Evolutionary conservation across 73 alveolate species (phyloP).

Genomic region (Blepharisma japonicum): DNA sequence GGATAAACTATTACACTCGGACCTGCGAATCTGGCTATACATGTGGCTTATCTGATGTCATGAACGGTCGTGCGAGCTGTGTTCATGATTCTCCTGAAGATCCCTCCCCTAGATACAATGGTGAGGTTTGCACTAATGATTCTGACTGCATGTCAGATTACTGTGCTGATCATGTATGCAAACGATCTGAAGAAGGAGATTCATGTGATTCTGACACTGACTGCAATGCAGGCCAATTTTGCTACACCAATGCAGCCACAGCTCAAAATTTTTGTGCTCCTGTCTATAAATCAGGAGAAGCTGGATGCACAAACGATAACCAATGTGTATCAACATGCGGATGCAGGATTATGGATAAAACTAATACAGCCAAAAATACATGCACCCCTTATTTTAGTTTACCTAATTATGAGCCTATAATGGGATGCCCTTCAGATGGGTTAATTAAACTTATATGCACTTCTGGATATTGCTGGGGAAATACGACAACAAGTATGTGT

Average conservation of each 20-base stretch:
- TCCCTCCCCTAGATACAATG: not conserved
- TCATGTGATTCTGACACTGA: not conserved
- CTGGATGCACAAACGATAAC: not conserved
- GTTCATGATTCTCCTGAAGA: too few species aligned
- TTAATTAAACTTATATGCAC: not conserved
- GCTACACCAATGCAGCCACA: not conserved
- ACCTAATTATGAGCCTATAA: not conserved
- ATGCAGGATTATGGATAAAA: not conserved
- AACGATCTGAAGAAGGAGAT: conserved; percentile 16
- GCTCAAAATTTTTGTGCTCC: not conserved
- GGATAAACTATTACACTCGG: too few species aligned
- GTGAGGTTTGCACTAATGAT: not conserved
- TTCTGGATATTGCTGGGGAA: not conserved
- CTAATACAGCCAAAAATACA: not conserved
- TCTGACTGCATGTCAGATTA: conserved; percentile 1
- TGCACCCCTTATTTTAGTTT: not conserved
- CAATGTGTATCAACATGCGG: not conserved
- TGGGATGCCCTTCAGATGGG: not conserved
- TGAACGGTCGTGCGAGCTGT: too few species aligned
- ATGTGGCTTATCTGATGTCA: too few species aligned
- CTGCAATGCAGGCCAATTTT: not conserved
- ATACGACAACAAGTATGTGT: not conserved
- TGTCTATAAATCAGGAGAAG: not conserved
- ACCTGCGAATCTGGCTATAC: too few species aligned
- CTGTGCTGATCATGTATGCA: not conserved